Evolutionary conservation across 106 monocot species (phyloP).

Genomic region (Acorus calamus): DNA sequence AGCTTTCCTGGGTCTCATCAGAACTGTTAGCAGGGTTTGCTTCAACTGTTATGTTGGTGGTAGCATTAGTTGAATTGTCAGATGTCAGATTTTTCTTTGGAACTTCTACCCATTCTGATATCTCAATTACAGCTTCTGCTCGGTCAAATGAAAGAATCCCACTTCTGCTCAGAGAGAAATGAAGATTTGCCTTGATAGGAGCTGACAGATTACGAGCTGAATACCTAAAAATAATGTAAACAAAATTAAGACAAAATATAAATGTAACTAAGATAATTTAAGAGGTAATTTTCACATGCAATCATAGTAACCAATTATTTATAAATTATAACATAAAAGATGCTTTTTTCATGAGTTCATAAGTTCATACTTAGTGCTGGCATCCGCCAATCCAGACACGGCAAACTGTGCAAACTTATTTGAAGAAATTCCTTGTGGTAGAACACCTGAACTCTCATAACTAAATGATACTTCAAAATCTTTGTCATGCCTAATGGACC

Average conservation of each 20-base stretch:
- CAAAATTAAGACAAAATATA: background rate
- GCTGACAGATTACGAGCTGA: slow-evolving; percentile 69
- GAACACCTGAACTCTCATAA: slow-evolving; percentile 44
- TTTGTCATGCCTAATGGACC: slow-evolving; percentile 71
- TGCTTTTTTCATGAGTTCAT: background rate
- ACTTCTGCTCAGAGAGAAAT: slow-evolving; percentile 92
- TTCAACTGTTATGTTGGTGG: slow-evolving; percentile 25
- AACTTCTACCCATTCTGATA: slow-evolving; percentile 94
- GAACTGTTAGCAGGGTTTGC: slow-evolving; percentile 18
- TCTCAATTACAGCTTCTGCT: slow-evolving; percentile 92
- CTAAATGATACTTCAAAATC: slow-evolving; percentile 80
- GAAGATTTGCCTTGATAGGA: slow-evolving; percentile 93
- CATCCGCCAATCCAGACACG: slow-evolving; percentile 73
- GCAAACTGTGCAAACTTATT: slow-evolving; percentile 61
- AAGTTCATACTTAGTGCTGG: slow-evolving; percentile 66
- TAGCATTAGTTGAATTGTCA: slow-evolving; percentile 33
- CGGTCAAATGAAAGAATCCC: slow-evolving; percentile 86
- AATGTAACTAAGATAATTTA: too few relatives aligned
- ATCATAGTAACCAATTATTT: background rate
- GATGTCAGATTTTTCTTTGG: slow-evolving; percentile 63
- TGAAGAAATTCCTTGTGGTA: slow-evolving; percentile 69
- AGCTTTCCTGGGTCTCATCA: slow-evolving; percentile 24
- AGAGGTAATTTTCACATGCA: background rate
- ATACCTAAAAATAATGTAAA: slow-evolving; percentile 40
- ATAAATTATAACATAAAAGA: background rate